These are phyloP conservation scores for Wilhelminamyces savonicus DNA, from an alignment of 805 yeast species.

Conservation along the genomic window DNA sequence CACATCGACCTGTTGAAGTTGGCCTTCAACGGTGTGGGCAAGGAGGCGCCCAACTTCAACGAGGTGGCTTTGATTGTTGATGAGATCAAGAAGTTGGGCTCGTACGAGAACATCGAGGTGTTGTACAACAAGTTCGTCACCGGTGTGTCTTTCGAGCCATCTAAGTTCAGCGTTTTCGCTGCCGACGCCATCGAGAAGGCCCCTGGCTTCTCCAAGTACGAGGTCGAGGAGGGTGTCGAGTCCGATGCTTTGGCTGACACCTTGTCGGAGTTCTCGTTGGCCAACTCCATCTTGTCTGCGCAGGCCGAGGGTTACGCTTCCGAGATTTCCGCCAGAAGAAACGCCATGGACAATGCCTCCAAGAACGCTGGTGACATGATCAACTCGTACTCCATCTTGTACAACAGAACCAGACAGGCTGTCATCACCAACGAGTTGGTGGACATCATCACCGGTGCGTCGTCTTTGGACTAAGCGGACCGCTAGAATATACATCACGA, in stretches of 20 bases:
- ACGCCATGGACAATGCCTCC: conserved; percentile 99
- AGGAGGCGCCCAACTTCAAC: conserved; percentile 89
- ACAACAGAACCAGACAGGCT: conserved; percentile 99
- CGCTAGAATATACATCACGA: background rate
- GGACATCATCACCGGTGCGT: conserved; percentile 99
- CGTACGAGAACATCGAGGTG: conserved; percentile 73
- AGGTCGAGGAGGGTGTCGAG: conserved; percentile 72
- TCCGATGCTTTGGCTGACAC: conserved; percentile 63
- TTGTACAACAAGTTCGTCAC: conserved; percentile 83
- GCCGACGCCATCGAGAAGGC: conserved; percentile 72
- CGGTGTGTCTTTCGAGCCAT: conserved; percentile 88
- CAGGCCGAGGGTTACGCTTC: conserved; percentile 98
- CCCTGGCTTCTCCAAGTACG: conserved; percentile 79
- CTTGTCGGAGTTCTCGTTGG: conserved; percentile 79
- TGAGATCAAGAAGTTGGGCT: conserved; percentile 63
- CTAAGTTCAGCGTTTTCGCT: conserved; percentile 58
- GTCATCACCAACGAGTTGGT: conserved; percentile 99
- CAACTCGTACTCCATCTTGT: conserved; percentile 89
- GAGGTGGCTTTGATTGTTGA: conserved; percentile 89
- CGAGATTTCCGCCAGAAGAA: conserved; percentile 97
- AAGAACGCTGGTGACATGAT: conserved; percentile 99
- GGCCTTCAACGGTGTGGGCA: conserved; percentile 88
- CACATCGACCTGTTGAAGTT: conserved; percentile 62
- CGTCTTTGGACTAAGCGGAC: conserved; percentile 79
- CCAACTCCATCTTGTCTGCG: conserved; percentile 85